Evolutionary conservation across 495 filamentous ascomycete genomes (phyloP).

Genomic region (Neurospora pannonica): DNA sequence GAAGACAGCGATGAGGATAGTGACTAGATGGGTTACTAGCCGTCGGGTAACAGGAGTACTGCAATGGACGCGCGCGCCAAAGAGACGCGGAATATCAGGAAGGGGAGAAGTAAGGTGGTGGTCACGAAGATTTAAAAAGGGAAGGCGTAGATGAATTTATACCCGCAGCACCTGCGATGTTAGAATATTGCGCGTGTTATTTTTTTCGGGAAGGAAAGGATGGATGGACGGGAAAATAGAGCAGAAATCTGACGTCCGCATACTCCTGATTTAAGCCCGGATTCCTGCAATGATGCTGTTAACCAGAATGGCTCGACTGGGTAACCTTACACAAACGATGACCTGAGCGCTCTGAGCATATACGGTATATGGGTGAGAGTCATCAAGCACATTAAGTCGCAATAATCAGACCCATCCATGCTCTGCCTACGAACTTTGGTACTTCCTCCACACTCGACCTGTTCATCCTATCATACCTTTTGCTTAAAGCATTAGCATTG

Average conservation of each 20-base stretch:
- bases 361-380: background rate
- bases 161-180: background rate
- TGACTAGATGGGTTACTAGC: background rate
- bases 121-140: background rate
- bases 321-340: background rate
- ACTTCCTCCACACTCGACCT: background rate
- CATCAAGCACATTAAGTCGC: background rate
- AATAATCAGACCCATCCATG: background rate
- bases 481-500: background rate
- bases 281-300: background rate
- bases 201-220: background rate
- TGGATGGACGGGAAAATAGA: background rate
- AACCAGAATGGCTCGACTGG: background rate
- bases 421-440: background rate
- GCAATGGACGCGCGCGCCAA: background rate
- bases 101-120: background rate
- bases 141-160: background rate
- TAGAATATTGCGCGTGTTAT: background rate
- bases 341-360: background rate
- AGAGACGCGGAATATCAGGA: background rate
- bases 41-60: too few relatives aligned
- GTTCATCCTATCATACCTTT: background rate
- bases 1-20: slow-evolving; percentile 49
- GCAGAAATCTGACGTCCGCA: background rate
- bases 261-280: background rate